phyloP scores from a whole-genome alignment of 441 rosid species.

The Erysimum pusillum region DNA sequence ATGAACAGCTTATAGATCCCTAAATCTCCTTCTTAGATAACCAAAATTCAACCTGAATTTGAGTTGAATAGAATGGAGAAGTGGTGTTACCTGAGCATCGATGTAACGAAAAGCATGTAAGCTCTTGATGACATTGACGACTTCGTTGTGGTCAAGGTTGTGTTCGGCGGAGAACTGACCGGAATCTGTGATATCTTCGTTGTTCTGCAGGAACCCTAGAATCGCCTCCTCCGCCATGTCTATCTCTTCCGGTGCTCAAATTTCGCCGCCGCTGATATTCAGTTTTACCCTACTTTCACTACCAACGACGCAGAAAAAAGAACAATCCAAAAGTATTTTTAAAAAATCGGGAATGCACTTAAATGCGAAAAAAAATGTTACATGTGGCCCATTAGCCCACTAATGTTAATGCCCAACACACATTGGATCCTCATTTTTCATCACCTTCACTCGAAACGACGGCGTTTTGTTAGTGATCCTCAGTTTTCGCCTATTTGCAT shows the following conservation, averaged over 20 bases:
- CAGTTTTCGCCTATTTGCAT: constrained; percentile 42
- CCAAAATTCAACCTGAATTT: not conserved
- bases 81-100: constrained; percentile 60
- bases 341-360: no score
- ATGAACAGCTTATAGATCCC: not conserved
- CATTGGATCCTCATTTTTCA: not conserved
- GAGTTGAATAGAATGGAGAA: not conserved
- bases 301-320: no score
- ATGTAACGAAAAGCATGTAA: constrained; percentile 81
- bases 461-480: not conserved
- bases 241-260: constrained; percentile 19
- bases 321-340: no score
- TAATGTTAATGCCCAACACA: no score
- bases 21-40: not conserved
- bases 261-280: no score
- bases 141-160: constrained; percentile 70
- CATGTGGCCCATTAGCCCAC: no score
- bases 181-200: constrained; percentile 71
- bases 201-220: constrained; percentile 60
- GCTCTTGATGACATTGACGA: constrained; percentile 83
- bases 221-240: constrained; percentile 81
- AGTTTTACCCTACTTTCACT: no score
- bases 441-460: not conserved
- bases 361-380: no score
- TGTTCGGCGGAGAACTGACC: constrained; percentile 66